Evolutionary conservation across 1,284 basidiomycete genomes (phyloP), one percentile per base, ranked within the genome.

Genomic region (Irpex sp.): DNA sequence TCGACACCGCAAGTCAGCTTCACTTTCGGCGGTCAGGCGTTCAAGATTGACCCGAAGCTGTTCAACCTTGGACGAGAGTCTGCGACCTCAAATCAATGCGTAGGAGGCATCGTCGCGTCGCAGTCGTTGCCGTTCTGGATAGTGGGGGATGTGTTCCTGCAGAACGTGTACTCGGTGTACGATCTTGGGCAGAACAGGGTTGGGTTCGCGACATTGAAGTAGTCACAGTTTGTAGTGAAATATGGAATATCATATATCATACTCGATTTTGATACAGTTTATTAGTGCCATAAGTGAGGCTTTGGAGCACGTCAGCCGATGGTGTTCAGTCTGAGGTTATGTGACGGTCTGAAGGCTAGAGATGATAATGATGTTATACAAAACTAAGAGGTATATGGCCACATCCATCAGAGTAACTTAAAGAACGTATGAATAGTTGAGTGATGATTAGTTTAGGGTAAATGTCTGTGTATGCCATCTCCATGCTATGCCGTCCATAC

Each of bases 11-110:
- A 68, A 5, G 68, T 82, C 47, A 76, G 74, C 61, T 67, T 83
- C 63, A 77, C 71, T n/a, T 80, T 83, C 61, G 79, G 76, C 35
- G 77, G 77, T n/a, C 72, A 72, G 60, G 49, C 70, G 1, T 82
- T 82, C 70, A 57, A 69, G 3, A 73, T 83, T 56, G 72, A 76
- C 1, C 51, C 73, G 0, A 67, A 13, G 19, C 64, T 67, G 49
- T 71, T 75, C 66, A 74, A 68, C 61, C 64, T 74, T 7, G 72
- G 73, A 3, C 50, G 63, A 21, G 66, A 64, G 0, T 55, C 26
- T 15, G 11, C 8, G 15, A 54, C 58, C 26, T 68, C 67, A 1
- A 64, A 59, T 35, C 19, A 68, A 7, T 73, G 72, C 35, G 65
- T 70, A 31, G 71, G 63, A 3, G 65, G 61, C 2, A 21, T 64